Evolutionary conservation across 2,329 filamentous ascomycete genomes (phyloP), one percentile per base, ranked within the genome.

Genomic region (Aspergillus aculeatinus): DNA sequence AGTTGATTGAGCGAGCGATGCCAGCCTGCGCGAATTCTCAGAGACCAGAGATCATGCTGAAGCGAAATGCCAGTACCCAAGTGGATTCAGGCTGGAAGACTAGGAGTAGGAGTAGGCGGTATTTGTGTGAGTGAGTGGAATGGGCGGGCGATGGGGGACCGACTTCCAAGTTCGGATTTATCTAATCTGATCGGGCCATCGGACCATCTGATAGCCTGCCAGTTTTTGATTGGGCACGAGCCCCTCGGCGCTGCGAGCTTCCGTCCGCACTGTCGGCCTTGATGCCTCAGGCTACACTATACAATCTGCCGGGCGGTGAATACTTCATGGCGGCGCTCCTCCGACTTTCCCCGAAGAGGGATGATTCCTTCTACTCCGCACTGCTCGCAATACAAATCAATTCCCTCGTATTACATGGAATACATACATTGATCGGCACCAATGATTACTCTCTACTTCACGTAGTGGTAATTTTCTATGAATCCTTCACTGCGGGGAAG

Each of bases 101-200:
- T 9, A 29, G 25, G 25, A 6, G 25, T 9, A 29, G 25, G 25
- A 6, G 25, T 27, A 27, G 25, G 25, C 6, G 27, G 27, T 29
- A 29, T 29, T 10, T 27, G n/a, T 25, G n/a, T 23, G 25, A 49
- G 47, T 14, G 14, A 7, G 48, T n/a, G 48, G 21, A 31, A 12
- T 9, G 48, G 10, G 25, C 31, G 48, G 10, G 25, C 31, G 29
- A 23, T n/a, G 25, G 5, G 5, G n/a, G 5, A 14, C 39, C 39
- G 39, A 44, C 39, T 44, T n/a, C n/a, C n/a, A n/a, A n/a, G n/a
- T n/a, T 44, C 39, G 39, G 14, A 44, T 44, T 16, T 55, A 55
- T 55, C 53, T 55, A 55, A 55, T 55, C 53, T 55, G 53, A 55
- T 55, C 53, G 27, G 12, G 3, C 44, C 53, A 55, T 48, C 53